Percentiles rank a stretch among this genome's conserved stretches.
phyloP scores from a whole-genome alignment of 768 basidiomycete genomes.

The Lactifluus hygrophoroides region DNA sequence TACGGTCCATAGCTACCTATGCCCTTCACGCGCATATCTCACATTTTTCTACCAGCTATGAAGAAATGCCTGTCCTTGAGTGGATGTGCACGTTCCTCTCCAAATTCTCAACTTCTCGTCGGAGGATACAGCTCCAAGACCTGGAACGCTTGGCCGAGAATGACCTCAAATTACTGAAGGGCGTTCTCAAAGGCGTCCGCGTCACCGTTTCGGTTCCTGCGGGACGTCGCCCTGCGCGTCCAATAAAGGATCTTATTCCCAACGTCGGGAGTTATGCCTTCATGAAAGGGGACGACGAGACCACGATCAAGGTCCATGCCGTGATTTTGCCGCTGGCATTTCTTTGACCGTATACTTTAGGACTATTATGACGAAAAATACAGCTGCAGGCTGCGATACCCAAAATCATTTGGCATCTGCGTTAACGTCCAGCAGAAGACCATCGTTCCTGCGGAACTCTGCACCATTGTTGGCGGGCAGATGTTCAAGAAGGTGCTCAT shows the following conservation, averaged over 20 bases:
- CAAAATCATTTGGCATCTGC: slow-evolving; percentile 12
- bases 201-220: slow-evolving; percentile 11
- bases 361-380: slow-evolving; percentile 12
- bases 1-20: not conserved
- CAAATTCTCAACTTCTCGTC: not conserved
- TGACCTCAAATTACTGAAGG: slow-evolving; percentile 8
- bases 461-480: slow-evolving; percentile 18
- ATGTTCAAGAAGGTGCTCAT: slow-evolving; percentile 17
- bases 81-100: slow-evolving; percentile 13
- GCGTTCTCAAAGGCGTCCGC: slow-evolving; percentile 5
- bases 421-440: slow-evolving; percentile 6
- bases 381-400: slow-evolving; percentile 6
- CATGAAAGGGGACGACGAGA: slow-evolving; percentile 10
- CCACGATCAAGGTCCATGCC: slow-evolving; percentile 7
- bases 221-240: slow-evolving; percentile 3
- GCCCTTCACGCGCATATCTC: not conserved
- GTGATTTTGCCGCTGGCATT: not conserved
- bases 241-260: slow-evolving; percentile 12
- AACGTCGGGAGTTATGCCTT: slow-evolving; percentile 6
- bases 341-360: not conserved
- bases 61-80: slow-evolving; percentile 15
- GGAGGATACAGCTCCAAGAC: not conserved
- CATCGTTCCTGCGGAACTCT: slow-evolving; percentile 17
- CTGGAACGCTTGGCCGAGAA: not conserved
- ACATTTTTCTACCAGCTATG: not conserved